phyloP scores from a whole-genome alignment of 106 monocot genomes.

The Xerophyta viscosa region DNA sequence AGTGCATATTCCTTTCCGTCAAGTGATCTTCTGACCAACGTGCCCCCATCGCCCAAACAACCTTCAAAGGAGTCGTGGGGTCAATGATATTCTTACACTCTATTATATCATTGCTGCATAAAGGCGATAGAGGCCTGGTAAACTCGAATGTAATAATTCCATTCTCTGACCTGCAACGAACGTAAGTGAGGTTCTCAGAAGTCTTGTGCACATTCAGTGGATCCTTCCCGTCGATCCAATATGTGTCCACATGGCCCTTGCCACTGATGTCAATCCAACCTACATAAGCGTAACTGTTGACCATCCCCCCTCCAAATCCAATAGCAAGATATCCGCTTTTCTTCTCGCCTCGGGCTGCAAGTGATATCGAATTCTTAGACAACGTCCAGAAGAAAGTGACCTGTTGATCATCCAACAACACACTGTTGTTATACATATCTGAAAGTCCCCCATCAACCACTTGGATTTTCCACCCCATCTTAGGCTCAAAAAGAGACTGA shows the following conservation, averaged over 20 bases:
- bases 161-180: background rate
- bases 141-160: constrained; percentile 6
- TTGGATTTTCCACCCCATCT: constrained; percentile 96
- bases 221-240: constrained; percentile 4
- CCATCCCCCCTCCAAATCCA: background rate
- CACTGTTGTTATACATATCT: no score
- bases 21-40: constrained; percentile 1
- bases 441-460: constrained; percentile 82
- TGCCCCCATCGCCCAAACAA: constrained; percentile 3
- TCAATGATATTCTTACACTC: background rate
- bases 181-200: background rate
- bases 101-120: background rate
- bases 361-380: no score
- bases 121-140: background rate
- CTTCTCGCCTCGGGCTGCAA: no score
- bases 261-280: no score
- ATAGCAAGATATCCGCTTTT: no score
- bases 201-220: background rate
- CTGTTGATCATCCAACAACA: no score
- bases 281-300: no score
- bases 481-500: constrained; percentile 65
- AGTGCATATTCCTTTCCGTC: no score
- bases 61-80: constrained; percentile 1
- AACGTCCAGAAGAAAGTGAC: no score
- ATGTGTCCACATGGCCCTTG: background rate